These are phyloP conservation scores for Tricholoma sp. DNA, from an alignment of 768 basidiomycete species.

Conservation along the genomic window DNA sequence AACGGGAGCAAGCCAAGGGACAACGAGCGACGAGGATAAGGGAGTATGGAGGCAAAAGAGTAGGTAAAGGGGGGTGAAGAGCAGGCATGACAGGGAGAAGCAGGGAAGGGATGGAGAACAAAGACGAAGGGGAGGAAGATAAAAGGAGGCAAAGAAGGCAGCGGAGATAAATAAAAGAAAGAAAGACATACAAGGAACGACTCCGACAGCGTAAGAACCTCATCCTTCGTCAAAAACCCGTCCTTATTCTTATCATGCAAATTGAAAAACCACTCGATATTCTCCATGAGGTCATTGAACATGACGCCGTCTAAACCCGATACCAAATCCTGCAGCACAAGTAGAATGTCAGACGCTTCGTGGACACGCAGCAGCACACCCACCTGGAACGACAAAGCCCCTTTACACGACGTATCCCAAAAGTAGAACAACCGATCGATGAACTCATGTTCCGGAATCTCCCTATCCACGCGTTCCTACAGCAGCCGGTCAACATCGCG, in stretches of 20 bases:
- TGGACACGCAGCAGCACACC: slow-evolving; percentile 9
- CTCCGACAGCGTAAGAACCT: slow-evolving; percentile 92
- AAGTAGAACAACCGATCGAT: slow-evolving; percentile 92
- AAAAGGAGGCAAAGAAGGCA: too few species aligned
- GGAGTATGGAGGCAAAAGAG: too few species aligned
- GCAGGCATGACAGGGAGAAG: too few species aligned
- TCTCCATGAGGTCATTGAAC: slow-evolving; percentile 97
- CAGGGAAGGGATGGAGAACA: too few species aligned
- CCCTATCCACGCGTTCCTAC: slow-evolving; percentile 85
- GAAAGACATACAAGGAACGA: slow-evolving; percentile 69
- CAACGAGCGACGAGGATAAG: too few species aligned
- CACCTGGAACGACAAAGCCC: slow-evolving; percentile 88
- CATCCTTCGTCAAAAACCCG: slow-evolving; percentile 92
- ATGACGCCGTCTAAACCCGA: slow-evolving; percentile 86
- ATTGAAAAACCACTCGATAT: slow-evolving; percentile 98
- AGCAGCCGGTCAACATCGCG: background rate
- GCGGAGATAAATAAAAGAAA: too few species aligned
- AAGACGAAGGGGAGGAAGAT: too few species aligned
- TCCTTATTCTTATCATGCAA: slow-evolving; percentile 96
- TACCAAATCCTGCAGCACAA: slow-evolving; percentile 67
- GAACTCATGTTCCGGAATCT: slow-evolving; percentile 93
- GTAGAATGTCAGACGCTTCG: background rate
- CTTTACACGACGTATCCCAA: slow-evolving; percentile 82
- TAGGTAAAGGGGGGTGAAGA: too few species aligned
- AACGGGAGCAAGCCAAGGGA: too few species aligned